Evolutionary conservation across 768 basidiomycete genomes (phyloP).

Genomic region (Phanerodontia chrysosporium): DNA sequence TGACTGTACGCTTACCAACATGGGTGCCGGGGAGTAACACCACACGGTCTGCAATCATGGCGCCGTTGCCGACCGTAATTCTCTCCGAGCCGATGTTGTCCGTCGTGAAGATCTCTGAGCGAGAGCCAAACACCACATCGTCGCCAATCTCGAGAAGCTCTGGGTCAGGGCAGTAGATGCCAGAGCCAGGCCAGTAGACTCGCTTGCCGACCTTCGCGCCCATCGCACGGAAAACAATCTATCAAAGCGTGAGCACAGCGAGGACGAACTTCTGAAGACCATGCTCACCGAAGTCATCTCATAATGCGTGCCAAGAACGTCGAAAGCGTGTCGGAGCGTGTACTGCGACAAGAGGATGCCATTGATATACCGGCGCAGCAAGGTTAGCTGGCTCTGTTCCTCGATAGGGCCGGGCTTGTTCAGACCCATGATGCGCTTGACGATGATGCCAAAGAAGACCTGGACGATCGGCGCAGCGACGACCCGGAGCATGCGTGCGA

Average conservation of each 20-base stretch:
- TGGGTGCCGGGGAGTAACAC: slow-evolving; percentile 40
- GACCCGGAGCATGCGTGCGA: slow-evolving; percentile 37
- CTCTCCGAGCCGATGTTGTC: slow-evolving; percentile 37
- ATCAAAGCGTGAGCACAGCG: no score
- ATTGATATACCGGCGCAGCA: slow-evolving; percentile 38
- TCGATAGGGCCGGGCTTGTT: slow-evolving; percentile 27
- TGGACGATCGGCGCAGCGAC: slow-evolving; percentile 34
- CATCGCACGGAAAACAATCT: slow-evolving; percentile 39
- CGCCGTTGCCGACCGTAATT: slow-evolving; percentile 40
- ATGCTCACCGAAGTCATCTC: slow-evolving; percentile 35
- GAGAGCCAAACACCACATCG: slow-evolving; percentile 46
- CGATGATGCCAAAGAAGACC: slow-evolving; percentile 33
- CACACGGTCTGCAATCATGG: slow-evolving; percentile 49
- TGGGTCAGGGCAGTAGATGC: slow-evolving; percentile 42
- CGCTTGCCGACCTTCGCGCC: slow-evolving; percentile 47
- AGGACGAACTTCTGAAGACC: no score
- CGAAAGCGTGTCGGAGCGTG: slow-evolving; percentile 33
- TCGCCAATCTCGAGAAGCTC: slow-evolving; percentile 46
- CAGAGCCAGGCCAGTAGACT: slow-evolving; percentile 46
- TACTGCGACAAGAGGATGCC: slow-evolving; percentile 32
- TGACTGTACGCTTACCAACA: slow-evolving; percentile 37
- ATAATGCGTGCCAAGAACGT: slow-evolving; percentile 43
- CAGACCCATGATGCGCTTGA: slow-evolving; percentile 39
- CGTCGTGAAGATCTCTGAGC: slow-evolving; percentile 40
- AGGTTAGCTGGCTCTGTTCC: slow-evolving; percentile 27